Base-by-base conservation (phyloP, 2,329 filamentous ascomycete genomes). In the Arthrinium phaeospermum region DNA sequence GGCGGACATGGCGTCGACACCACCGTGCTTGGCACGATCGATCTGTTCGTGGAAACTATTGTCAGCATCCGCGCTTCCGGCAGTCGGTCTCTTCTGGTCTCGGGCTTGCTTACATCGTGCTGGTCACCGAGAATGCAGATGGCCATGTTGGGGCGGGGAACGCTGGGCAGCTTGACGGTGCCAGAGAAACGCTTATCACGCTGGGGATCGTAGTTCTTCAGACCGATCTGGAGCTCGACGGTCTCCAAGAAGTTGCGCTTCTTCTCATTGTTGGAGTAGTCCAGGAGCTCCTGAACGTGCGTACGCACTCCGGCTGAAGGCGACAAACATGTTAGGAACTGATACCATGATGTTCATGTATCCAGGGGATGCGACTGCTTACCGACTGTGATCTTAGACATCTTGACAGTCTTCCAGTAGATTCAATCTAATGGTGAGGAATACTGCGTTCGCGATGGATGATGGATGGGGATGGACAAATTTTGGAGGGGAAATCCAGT, bases 161-260 rank as follows among this genome's bases (percentile, higher is more conserved):
- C 90, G 82, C 91, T 90, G 79, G 96, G 95, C 82, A 98, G 93
- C 89, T 93, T 95, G 90, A 99, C 94, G 86, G 96, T 98, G 87
- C 96, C 96, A 73, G 94, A 97, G 96, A 99, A 99, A 98, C 96
- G 96, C 96, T 99, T 99, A 90, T 99, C 96, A 94, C 96, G 96
- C 93, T 98, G 90, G 84, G 96, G 96, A 86, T 99, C 94, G 90
- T 98, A 98, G 93, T 97, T 97, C 93, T 97, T 97, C 85, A 97
- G 92, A 86, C 94, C 94, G 90, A 97, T 96, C 86, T 94, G 82
- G 76, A 83, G 92, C 86, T 95, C 93, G 85, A 98, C 94, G 84
- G 94, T 96, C 90, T 96, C 94, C 85, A 97, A 90, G 90, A 98
- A 98, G 91, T 98, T 98, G 81, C 95, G 90, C 93, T 98, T 98